Base-by-base conservation (phyloP, 768 basidiomycete genomes). In the Astraeus odoratus region DNA sequence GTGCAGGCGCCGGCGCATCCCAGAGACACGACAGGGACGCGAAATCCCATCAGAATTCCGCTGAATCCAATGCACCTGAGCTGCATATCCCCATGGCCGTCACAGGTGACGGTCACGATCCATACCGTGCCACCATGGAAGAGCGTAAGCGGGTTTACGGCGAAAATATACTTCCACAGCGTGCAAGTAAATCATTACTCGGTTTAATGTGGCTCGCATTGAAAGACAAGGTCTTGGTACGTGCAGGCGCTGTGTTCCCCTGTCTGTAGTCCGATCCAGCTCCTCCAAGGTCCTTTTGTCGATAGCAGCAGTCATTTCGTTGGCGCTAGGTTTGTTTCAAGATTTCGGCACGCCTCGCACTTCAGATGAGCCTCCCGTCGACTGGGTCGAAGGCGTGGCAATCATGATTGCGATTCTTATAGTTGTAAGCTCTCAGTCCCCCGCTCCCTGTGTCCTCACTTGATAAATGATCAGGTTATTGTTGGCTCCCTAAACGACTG, bases 401-500 rank as follows among this genome's bases (percentile, higher is more conserved):
- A 88, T 88, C 48, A 76, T 88, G 57, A 73, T 85, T 31, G 86
- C 86, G 0, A 77, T 88, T 29, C 55, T 74, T 30, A 86, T 89
- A 34, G 86, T 89, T 20, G 85, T 84, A 66, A 47, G 79, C 68
- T 26, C 4, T 34, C 13, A 6, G n/a, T 35, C n/a, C 1, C 25
- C 16, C 29, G 1, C 0, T 39, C 15, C 22, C 1, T n/a, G 1
- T 30, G 6, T 42, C 13, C 20, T 40, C 23, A 13, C 9, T 45
- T n/a, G 53, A 23, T 29, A 13, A 15, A n/a, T 19, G 27, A 24
- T 1, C 49, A 86, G 84, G 83, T 90, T 46, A 56, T 91, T 34
- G 95, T 99, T 46, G 95, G 95, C 24, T 92, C 93, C 10, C 53
- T 97, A 35, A 98, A 97, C 57, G 96, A 99, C 65, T 99, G 89